Base-by-base conservation (phyloP, 371 early-diverging fungal genomes). In the Zychaea mexicana region DNA sequence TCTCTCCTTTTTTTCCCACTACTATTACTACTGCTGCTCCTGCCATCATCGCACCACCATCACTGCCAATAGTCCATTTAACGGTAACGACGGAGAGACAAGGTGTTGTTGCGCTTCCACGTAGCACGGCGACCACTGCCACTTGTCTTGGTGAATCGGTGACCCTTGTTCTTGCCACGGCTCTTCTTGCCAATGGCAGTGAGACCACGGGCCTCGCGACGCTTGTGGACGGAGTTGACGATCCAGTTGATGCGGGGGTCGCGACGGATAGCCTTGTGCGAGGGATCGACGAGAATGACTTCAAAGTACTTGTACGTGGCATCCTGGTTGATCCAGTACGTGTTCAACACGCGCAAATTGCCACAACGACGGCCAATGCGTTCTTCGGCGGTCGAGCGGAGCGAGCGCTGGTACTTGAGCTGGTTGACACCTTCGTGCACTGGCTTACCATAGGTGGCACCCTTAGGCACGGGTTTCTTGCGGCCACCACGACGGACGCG, bases 271-370 rank as follows among this genome's bases (percentile, higher is more conserved):
- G 93, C 95, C 88, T 93, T 92, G 92, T 97, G 97, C 62, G 80
- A 76, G 68, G 98, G 98, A 84, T 99, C 98, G 67, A 99, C 98
- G 57, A 95, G 88, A 80, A 99, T 99, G 74, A 98, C 97, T 85
- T 99, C 99, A 84, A 83, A 99, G 92, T 92, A 97, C 89, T 99
- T 98, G 92, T 93, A 98, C 74, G 96, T 94, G 64, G 96, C 85
- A 84, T 99, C 99, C 85, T 95, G 92, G 92, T 97, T 97, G 65
- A 99, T 92, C 99, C 98, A 98, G 94, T 99, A 99, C 60, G 96
- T 96, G 92, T 96, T 98, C 62, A 99, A 85, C 61, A 99, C 96
- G 67, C 99, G 93, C 68, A 99, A 84, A 88, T 95, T 96, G 65
- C 86, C 89, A 85, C 96, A 96, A 74, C 88, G 90, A 79, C 94